Percentiles rank a stretch among this genome's conserved stretches.
Conservation (phyloP, 139 green algal species). For the Chlorella sp. region DNA sequence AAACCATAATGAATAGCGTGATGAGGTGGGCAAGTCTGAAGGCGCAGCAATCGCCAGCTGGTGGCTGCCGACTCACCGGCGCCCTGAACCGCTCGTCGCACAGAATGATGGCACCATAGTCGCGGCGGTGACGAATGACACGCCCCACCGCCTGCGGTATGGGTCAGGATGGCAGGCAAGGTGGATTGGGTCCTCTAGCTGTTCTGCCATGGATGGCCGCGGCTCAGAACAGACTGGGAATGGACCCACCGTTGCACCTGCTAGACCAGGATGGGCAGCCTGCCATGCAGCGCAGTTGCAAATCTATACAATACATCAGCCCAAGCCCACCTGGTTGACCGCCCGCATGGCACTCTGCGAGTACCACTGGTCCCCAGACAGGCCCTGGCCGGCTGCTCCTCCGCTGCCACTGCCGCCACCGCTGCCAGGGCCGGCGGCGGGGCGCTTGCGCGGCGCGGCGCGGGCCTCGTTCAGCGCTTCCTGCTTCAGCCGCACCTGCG, state of each 20-base stretch:
- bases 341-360: slow-evolving; percentile 9
- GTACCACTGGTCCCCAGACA: slow-evolving; percentile 66
- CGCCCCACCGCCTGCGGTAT: slow-evolving; percentile 96
- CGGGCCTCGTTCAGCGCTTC: slow-evolving; percentile 81
- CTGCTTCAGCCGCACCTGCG: slow-evolving; percentile 32
- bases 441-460: slow-evolving; percentile 13
- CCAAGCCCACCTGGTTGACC: slow-evolving; percentile 15
- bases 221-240: no score
- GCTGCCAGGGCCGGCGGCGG: background rate
- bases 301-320: no score
- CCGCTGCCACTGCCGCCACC: background rate
- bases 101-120: slow-evolving; percentile 95
- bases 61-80: background rate
- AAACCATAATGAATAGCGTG: no score
- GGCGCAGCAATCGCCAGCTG: no score
- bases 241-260: no score
- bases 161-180: no score
- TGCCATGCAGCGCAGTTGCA: no score
- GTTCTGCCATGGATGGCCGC: no score
- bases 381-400: background rate
- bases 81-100: slow-evolving; percentile 81
- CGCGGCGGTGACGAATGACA: slow-evolving; percentile 93
- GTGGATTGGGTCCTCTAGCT: no score
- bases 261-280: no score
- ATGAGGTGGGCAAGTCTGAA: no score